A percentile compares a stretch with the other conserved stretches of the same genome.
Evolutionary conservation across 1,284 basidiomycete species (phyloP).

Genomic region (Porogramme epimiltina): DNA sequence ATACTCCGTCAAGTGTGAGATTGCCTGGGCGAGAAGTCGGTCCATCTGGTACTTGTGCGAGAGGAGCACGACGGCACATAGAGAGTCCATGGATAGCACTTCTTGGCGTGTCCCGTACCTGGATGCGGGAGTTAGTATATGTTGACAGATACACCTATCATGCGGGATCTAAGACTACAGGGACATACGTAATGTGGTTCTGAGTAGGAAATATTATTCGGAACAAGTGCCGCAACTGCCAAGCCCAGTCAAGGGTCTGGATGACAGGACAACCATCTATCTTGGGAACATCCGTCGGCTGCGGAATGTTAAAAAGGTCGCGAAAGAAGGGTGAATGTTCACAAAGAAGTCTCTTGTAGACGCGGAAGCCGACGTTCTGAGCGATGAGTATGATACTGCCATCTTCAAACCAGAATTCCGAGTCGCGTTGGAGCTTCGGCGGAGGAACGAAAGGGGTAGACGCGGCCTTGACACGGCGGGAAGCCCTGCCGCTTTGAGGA

Average conservation of each 20-base stretch:
- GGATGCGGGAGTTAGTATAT: neutral
- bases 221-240: constrained; percentile 5
- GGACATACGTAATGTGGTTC: constrained; percentile 5
- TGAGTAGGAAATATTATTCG: constrained; percentile 9
- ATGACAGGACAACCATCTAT: constrained; percentile 10
- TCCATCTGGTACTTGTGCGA: constrained; percentile 20
- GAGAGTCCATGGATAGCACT: constrained; percentile 4
- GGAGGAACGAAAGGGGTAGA: no score
- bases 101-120: constrained; percentile 1
- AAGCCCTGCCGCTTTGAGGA: no score
- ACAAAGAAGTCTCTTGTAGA: constrained; percentile 20
- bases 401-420: constrained; percentile 20
- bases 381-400: constrained; percentile 23
- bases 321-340: constrained; percentile 24
- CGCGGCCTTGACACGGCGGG: no score
- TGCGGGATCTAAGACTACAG: neutral
- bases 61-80: constrained; percentile 5
- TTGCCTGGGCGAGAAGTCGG: constrained; percentile 9
- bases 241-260: constrained; percentile 2
- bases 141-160: neutral
- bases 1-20: constrained; percentile 11
- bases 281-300: constrained; percentile 2
- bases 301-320: constrained; percentile 23
- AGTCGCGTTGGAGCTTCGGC: no score
- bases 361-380: constrained; percentile 17